Evolutionary conservation across 202 grass and related monocot species (phyloP), one percentile per base, ranked within the genome.

Genomic region (Hordeum pubiflorum): DNA sequence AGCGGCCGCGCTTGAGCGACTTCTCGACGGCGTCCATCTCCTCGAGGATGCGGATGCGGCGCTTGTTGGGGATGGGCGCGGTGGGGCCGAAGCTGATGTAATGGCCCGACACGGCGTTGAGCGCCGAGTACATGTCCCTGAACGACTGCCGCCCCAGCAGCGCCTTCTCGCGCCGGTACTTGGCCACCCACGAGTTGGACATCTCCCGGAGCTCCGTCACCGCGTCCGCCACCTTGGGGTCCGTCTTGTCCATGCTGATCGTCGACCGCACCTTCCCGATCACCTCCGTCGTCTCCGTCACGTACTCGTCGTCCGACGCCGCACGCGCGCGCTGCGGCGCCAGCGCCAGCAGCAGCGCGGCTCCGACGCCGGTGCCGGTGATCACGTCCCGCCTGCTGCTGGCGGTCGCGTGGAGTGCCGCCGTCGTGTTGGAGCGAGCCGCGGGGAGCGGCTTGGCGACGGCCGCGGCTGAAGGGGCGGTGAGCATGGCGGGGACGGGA

Each of bases 1-100:
- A 99, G 75, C 93, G 74, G 58, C 93, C 97, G 79, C 90, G 86
- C 69, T 85, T 89, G 64, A 99, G 93, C 41, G 97, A 87, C 87
- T 99, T 99, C 91, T 99, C 97, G 86, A 89, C 97, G 50, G 93
- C 87, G 75, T 93, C 95, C 89, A 96, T 88, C 89, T 99, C 97
- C 87, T 99, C 97, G 74, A 99, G 84, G 85, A 99, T 96, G 81
- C 97, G 88, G 0, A 89, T 69, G 84, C 91, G 91, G 82, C 95
- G 95, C 92, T 98, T 98, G 76, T 87, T 79, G 10, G 93, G 97
- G 82, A 99, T 99, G 77, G 97, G 87, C 40, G 93, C 97, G 2
- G 93, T 96, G 83, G 97, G 93, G 81, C 97, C 97, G 77, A 99
- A 99, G 86, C 97, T 96, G 89, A 99, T 90, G 88, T 99, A 99